Evolutionary conservation across 176 grass and related monocot species (phyloP), one percentile per base, ranked within the genome.

Genomic region (Oryza glaberrima): DNA sequence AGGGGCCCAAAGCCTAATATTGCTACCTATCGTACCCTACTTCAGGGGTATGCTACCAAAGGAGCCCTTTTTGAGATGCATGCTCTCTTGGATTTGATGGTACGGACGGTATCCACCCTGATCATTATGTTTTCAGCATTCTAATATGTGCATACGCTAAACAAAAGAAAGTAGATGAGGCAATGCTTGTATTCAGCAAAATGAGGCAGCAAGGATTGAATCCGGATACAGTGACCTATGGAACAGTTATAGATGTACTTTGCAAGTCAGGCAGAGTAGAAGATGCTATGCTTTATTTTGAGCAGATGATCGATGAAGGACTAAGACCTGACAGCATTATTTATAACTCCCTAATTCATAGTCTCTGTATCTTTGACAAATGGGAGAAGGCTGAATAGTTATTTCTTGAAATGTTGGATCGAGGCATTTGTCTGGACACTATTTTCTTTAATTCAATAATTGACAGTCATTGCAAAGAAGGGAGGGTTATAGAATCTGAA

Each of bases 391-490:
- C 73, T 30, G 28, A 56, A 9, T 78, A 69, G 47, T 73, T 92
- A 51, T 34, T 88, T 43, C 34, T 82, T 49, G 67, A 92, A 26
- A 92, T 86, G 77, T 63, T 52, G 16, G 20, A n/a, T 3, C 40
- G 48, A 69, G 84, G 34, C 30, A 69, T 84, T 60, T 9, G 7
- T 34, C 72, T 79, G 35, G 9, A 84, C 67, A 40, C 51, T 19
- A 20, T 6, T 23, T 12, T 9, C 2, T 72, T 91, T 40, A 75
- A 14, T 79, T 17, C 52, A 25, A 19, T 87, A 19, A 56, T 56
- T 19, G 16, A 6, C 16, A 56, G 19, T 56, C 51, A 19, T 7
- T 56, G 51, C 5, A 56, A 6, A 1, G 51, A 56, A 56, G 0
- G 1, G 51, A 60, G 56, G 19, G 1, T 60, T n/a, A 44, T 44